phyloP scores from a whole-genome alignment of 2,329 filamentous ascomycete species.

The Alternaria postmessia region DNA sequence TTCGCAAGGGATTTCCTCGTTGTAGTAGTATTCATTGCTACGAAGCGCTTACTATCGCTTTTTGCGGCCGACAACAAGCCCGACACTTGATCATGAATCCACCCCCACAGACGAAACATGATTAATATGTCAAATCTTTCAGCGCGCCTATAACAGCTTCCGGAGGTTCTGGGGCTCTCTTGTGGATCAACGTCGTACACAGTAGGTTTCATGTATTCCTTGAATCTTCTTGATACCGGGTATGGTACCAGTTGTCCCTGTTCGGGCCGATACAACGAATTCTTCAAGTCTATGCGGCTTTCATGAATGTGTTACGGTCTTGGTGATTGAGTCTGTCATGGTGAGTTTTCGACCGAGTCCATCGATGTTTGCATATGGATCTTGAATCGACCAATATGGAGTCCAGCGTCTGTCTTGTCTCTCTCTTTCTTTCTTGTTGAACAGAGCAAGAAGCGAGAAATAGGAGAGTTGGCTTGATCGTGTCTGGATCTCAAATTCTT shows the following conservation, averaged over 20 bases:
- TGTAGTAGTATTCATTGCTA: not conserved
- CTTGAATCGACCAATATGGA: not conserved
- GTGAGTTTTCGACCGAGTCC: not conserved
- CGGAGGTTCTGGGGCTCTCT: conserved; percentile 1
- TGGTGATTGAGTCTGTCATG: not conserved
- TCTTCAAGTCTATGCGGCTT: conserved; percentile 2
- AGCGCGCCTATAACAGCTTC: not conserved
- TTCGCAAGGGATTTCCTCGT: conserved; percentile 5
- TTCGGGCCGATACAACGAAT: not conserved
- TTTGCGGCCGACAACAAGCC: not conserved
- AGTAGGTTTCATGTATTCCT: conserved; percentile 2
- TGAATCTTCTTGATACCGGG: not conserved
- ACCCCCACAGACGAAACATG: not conserved
- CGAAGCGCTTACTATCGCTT: not conserved
- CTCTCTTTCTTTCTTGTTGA: not conserved
- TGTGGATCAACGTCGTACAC: conserved; percentile 1
- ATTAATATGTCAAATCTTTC: not conserved
- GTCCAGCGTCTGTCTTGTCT: not conserved
- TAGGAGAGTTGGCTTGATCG: not conserved
- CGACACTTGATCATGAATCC: not conserved
- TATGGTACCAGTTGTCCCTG: not conserved
- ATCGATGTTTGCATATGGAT: not conserved
- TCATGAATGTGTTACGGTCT: not conserved
- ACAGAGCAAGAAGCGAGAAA: not conserved
- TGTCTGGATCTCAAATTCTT: not conserved